phyloP scores from a whole-genome alignment of 768 basidiomycete genomes.

The Boletus pseudo-olivaceus region DNA sequence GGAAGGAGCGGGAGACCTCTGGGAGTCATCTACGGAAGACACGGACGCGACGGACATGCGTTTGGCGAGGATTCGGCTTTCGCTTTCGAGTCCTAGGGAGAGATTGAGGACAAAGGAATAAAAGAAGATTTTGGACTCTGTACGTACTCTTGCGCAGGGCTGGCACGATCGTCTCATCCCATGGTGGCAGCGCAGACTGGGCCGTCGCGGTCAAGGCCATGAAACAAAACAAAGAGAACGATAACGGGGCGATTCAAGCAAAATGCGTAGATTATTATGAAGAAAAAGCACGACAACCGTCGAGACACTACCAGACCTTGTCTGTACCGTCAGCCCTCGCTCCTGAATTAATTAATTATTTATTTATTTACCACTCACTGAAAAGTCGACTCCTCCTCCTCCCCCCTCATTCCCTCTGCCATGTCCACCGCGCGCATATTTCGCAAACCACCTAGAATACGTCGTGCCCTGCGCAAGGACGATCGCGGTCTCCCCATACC shows the following conservation, averaged over 20 bases:
- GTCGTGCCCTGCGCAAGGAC: constrained; percentile 45
- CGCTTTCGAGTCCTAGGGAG: constrained; percentile 66
- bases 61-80: constrained; percentile 73
- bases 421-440: constrained; percentile 41
- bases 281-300: neutral
- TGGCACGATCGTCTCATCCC: constrained; percentile 84
- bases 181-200: constrained; percentile 46
- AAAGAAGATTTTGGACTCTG: neutral
- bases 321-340: constrained; percentile 2
- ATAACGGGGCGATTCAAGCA: neutral
- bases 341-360: neutral
- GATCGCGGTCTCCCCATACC: constrained; percentile 67
- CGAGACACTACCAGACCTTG: neutral
- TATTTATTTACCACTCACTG: neutral
- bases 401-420: neutral
- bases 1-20: constrained; percentile 19
- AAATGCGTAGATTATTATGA: neutral
- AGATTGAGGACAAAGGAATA: neutral
- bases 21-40: constrained; percentile 48
- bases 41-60: constrained; percentile 76
- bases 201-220: constrained; percentile 44
- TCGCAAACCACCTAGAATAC: constrained; percentile 48
- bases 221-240: constrained; percentile 1
- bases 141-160: constrained; percentile 70
- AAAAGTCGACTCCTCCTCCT: neutral